Percentiles rank a stretch among this genome's conserved stretches.
These are phyloP conservation scores for Lathyrus tuberosus DNA, from an alignment of 306 rosid genomes.

Conservation along the genomic window DNA sequence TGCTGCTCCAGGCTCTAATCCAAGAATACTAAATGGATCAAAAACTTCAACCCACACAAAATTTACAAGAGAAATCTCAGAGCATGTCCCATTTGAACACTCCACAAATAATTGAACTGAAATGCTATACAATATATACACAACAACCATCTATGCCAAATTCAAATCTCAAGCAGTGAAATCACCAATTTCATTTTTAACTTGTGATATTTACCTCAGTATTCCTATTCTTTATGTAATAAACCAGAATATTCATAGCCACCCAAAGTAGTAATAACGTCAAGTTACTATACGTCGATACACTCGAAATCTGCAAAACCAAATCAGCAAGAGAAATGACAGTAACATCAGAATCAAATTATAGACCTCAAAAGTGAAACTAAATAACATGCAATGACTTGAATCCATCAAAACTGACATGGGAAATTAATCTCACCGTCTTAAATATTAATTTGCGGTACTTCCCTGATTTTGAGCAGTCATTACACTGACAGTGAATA, in stretches of 20 bases:
- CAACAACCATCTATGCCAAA: constrained; percentile 23
- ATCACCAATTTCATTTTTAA: constrained; percentile 26
- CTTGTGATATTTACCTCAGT: constrained; percentile 47
- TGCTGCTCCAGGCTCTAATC: no score
- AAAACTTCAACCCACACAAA: no score
- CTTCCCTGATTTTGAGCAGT: no score
- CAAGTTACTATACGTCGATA: constrained; percentile 81
- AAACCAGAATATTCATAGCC: constrained; percentile 77
- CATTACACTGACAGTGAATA: no score
- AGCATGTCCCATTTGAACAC: constrained; percentile 28
- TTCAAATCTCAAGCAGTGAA: constrained; percentile 10
- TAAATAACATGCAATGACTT: no score
- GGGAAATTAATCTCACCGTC: no score
- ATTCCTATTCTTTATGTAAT: constrained; percentile 93
- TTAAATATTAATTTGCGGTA: no score
- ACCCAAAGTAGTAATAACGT: constrained; percentile 84
- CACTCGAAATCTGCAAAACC: constrained; percentile 78
- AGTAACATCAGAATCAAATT: constrained; percentile 9
- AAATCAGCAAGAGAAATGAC: constrained; percentile 15
- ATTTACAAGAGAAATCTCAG: constrained; percentile 23
- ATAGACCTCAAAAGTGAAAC: background rate
- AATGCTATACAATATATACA: constrained; percentile 24
- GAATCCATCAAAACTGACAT: no score
- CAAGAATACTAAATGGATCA: no score
- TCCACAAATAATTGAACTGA: constrained; percentile 3